Evolutionary conservation across 805 yeast genomes (phyloP).

Genomic region (Starmerella riodocensis): DNA sequence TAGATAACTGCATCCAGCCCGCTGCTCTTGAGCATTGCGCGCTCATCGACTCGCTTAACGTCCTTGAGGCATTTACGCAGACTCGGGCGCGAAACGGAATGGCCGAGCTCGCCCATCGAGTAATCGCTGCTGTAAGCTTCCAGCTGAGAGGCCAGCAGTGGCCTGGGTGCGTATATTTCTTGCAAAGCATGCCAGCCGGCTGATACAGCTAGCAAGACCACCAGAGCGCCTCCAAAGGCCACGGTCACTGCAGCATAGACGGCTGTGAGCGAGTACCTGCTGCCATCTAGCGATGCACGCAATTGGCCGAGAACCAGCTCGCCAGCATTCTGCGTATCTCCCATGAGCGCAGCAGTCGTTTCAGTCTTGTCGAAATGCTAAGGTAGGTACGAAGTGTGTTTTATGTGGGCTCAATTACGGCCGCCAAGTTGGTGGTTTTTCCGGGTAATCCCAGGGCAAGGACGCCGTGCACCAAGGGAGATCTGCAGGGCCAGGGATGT

Average conservation of each 20-base stretch:
- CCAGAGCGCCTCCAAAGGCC: slow-evolving; percentile 27
- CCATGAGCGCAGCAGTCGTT: too few species aligned
- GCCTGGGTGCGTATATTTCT: slow-evolving; percentile 27
- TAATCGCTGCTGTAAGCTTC: neutral
- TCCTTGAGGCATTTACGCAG: slow-evolving; percentile 22
- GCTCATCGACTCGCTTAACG: slow-evolving; percentile 19
- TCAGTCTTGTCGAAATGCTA: too few species aligned
- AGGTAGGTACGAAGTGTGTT: too few species aligned
- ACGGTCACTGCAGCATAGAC: slow-evolving; percentile 28
- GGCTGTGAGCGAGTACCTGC: slow-evolving; percentile 25
- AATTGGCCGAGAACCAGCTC: slow-evolving; percentile 19
- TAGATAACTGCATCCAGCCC: slow-evolving; percentile 30
- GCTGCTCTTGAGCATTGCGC: slow-evolving; percentile 20
- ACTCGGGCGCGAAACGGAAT: slow-evolving; percentile 2
- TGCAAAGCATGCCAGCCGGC: slow-evolving; percentile 25
- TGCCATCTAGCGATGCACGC: slow-evolving; percentile 19
- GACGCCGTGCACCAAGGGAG: too few species aligned
- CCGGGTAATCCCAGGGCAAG: too few species aligned
- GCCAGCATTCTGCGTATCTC: slow-evolving; percentile 6
- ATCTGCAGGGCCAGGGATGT: too few species aligned
- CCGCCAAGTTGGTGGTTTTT: too few species aligned
- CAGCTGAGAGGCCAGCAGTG: slow-evolving; percentile 6
- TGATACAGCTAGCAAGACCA: slow-evolving; percentile 22
- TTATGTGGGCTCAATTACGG: too few species aligned
- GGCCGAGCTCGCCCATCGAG: neutral